Base-by-base conservation (phyloP, 2,329 filamentous ascomycete species). In the Fusarium nisikadoi region DNA sequence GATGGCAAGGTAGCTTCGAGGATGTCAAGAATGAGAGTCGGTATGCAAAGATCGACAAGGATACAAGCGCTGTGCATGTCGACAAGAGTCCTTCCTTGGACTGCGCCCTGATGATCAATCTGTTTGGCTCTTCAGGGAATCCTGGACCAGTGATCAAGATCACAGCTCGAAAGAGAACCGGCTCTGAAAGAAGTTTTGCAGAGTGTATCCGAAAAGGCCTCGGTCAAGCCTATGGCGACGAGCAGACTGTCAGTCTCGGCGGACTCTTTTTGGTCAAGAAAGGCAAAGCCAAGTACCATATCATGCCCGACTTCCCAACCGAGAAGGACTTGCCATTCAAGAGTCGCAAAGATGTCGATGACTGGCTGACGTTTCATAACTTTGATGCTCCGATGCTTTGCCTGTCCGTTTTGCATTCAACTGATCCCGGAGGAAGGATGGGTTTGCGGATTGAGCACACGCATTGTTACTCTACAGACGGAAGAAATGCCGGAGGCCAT, bases 371-470 rank as follows among this genome's bases (percentile, higher is more conserved):
- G 5, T 53, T 53, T 1, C 49, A 53, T 3, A 19, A 20, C 3
- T 53, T 39, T 27, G 1, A 8, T 1, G 19, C 5, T 17, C 33
- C 25, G 5, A 53, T 53, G 33, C 49, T 53, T n/a, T 53, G 49
- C 1, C 2, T 53, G 0, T 53, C 49, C 0, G 35, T 53, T 0
- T 2, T 53, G 14, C 33, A 53, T 10, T 53, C 49, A 0, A 19
- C 25, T 13, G 35, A 53, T 4, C 33, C 14, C 0, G 10, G 4
- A 1, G 13, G 19, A 17, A 27, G 0, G 2, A 39, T 53, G 49
- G 23, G 49, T 2, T 39, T 53, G 4, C 77, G 83, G 0, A 83
- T 85, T 74, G 85, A 87, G 69, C 84, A 87, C 70, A 85, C 84
- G 8, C 85, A 86, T 75, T 82, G 81, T 27, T 85, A 84, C 58